Percentiles rank a stretch among this genome's conserved stretches.
Conservation (phyloP, 1,284 basidiomycete genomes). For the Kwoniella shivajii region DNA sequence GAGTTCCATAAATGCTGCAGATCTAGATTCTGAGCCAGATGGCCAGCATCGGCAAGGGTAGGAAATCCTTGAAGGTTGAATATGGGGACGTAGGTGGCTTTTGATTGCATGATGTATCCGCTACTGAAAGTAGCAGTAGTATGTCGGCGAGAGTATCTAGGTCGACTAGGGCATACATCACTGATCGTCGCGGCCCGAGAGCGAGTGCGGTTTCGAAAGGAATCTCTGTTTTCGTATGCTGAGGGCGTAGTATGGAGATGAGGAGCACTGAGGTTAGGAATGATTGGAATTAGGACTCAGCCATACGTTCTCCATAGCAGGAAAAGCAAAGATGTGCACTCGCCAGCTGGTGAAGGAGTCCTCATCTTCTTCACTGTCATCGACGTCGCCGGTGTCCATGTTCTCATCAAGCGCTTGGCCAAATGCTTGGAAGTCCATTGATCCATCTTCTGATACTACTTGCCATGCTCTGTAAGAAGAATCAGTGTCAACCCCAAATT, state of each 20-base stretch:
- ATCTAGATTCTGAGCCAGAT: constrained; percentile 7
- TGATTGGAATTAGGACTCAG: no score
- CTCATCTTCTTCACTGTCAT: constrained; percentile 32
- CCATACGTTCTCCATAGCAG: no score
- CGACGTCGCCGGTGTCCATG: constrained; percentile 39
- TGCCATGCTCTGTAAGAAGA: constrained; percentile 28
- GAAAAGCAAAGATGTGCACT: neutral
- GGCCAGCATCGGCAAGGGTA: constrained; percentile 14
- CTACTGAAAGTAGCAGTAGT: constrained; percentile 12
- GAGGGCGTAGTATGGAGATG: constrained; percentile 12
- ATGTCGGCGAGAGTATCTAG: constrained; percentile 21
- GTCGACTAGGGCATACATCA: neutral
- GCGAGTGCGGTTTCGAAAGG: neutral
- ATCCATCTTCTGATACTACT: constrained; percentile 26
- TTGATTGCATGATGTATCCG: neutral
- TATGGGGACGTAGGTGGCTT: constrained; percentile 3
- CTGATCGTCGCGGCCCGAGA: constrained; percentile 19
- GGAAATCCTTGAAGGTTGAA: constrained; percentile 37
- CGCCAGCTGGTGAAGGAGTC: constrained; percentile 8
- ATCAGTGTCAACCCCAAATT: no score
- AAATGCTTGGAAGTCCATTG: constrained; percentile 23
- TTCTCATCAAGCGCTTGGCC: constrained; percentile 32
- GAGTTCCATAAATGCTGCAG: constrained; percentile 33
- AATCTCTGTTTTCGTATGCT: neutral
- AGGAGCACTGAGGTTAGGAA: no score